These are phyloP conservation scores for Lentinula boryana DNA, from an alignment of 768 basidiomycete species.

Conservation along the genomic window DNA sequence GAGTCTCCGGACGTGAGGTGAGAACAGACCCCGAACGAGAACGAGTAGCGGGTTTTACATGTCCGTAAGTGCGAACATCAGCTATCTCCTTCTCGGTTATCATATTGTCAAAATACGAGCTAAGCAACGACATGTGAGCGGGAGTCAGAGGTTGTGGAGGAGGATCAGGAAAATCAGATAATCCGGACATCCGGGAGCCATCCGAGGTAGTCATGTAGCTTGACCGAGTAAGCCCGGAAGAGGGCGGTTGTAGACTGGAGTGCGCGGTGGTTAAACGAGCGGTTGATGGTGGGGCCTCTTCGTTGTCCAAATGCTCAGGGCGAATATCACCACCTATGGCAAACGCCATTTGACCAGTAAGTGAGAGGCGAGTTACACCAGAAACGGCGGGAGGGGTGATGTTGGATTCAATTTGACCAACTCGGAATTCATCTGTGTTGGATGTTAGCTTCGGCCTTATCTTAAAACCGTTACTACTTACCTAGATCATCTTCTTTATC, in stretches of 20 bases:
- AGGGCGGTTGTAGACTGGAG: slow-evolving; percentile 26
- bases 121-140: slow-evolving; percentile 35
- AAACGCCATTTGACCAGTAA: slow-evolving; percentile 29
- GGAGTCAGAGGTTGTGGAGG: slow-evolving; percentile 29
- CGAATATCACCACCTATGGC: slow-evolving; percentile 9
- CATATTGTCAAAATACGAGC: slow-evolving; percentile 35
- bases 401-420: slow-evolving; percentile 45
- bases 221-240: slow-evolving; percentile 27
- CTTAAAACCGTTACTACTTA: slow-evolving; percentile 13
- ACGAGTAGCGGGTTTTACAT: slow-evolving; percentile 1
- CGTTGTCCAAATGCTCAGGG: slow-evolving; percentile 4
- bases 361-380: slow-evolving; percentile 32
- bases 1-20: slow-evolving; percentile 5
- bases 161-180: slow-evolving; percentile 70
- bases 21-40: slow-evolving; percentile 7
- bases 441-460: neutral
- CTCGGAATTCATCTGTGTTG: slow-evolving; percentile 36
- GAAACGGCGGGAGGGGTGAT: slow-evolving; percentile 42
- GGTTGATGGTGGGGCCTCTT: slow-evolving; percentile 5
- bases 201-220: slow-evolving; percentile 63
- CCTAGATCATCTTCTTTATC: slow-evolving; percentile 36
- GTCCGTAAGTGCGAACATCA: slow-evolving; percentile 6
- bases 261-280: slow-evolving; percentile 13
- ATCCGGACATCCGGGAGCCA: slow-evolving; percentile 58
- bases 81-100: slow-evolving; percentile 12